Evolutionary conservation across 305 asterid genomes (phyloP).

Genomic region (Rubia occidens): DNA sequence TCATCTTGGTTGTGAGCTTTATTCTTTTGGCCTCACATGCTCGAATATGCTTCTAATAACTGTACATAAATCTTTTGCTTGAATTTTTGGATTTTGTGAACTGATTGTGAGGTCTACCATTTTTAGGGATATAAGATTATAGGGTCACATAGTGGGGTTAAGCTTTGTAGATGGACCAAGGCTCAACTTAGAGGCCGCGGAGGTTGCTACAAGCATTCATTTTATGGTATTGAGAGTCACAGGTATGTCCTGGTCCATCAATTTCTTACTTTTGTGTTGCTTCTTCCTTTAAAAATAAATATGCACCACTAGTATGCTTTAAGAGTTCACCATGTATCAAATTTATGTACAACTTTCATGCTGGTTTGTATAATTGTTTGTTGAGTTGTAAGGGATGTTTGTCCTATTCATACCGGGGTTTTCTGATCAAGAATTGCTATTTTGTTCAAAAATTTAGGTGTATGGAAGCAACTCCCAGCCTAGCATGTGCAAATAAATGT

Average conservation of each 20-base stretch:
- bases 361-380: not conserved
- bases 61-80: not conserved
- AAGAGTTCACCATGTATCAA: not conserved
- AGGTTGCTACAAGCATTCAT: constrained; percentile 94
- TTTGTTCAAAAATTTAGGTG: constrained; percentile 39
- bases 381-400: not conserved
- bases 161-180: constrained; percentile 95
- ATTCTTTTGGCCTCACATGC: not conserved
- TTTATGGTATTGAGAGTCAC: constrained; percentile 90
- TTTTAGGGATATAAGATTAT: constrained; percentile 83
- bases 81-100: not conserved
- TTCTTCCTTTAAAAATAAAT: not conserved
- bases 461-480: constrained; percentile 98
- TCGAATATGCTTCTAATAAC: not conserved
- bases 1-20: not conserved
- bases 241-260: constrained; percentile 35
- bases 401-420: not conserved
- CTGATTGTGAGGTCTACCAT: not conserved
- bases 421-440: not conserved
- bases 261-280: not conserved
- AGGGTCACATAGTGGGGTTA: constrained; percentile 94
- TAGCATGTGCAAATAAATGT: constrained; percentile 96
- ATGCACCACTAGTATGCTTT: not conserved
- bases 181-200: constrained; percentile 96
- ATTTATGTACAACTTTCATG: not conserved